phyloP scores from a whole-genome alignment of 2,329 filamentous ascomycete species.

The Xylariaceae sp. region DNA sequence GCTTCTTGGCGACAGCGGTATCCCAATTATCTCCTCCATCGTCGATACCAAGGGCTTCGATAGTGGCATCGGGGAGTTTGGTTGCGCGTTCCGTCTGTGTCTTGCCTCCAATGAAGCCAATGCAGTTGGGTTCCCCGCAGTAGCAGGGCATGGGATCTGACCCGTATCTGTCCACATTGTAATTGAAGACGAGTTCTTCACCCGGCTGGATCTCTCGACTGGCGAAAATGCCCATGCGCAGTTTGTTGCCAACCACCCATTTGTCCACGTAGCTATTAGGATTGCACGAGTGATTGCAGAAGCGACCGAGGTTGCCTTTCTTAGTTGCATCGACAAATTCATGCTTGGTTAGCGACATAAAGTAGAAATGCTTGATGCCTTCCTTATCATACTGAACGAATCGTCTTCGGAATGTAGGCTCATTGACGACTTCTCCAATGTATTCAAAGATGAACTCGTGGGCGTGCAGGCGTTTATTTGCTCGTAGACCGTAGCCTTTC shows the following conservation, averaged over 20 bases:
- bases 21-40: slow-evolving; percentile 88
- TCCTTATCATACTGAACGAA: slow-evolving; percentile 94
- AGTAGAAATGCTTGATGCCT: slow-evolving; percentile 99
- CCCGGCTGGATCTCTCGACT: slow-evolving; percentile 78
- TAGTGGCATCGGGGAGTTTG: slow-evolving; percentile 81
- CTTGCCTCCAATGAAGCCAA: slow-evolving; percentile 94
- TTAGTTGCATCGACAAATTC: slow-evolving; percentile 98
- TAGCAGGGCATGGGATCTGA: slow-evolving; percentile 96
- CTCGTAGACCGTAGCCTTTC: slow-evolving; percentile 89
- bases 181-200: slow-evolving; percentile 97
- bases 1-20: slow-evolving; percentile 81
- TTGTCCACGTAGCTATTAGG: slow-evolving; percentile 99
- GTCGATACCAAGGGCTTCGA: slow-evolving; percentile 94
- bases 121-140: slow-evolving; percentile 90
- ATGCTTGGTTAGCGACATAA: slow-evolving; percentile 95
- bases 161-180: slow-evolving; percentile 97
- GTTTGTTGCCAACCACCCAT: slow-evolving; percentile 95
- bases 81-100: slow-evolving; percentile 95
- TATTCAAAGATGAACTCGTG: slow-evolving; percentile 98
- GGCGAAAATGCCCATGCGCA: slow-evolving; percentile 98
- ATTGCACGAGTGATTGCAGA: slow-evolving; percentile 99
- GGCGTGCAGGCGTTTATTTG: slow-evolving; percentile 69
- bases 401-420: slow-evolving; percentile 79
- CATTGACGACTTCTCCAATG: slow-evolving; percentile 96
- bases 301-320: slow-evolving; percentile 90